phyloP scores from a whole-genome alignment of 176 grass and related monocot genomes.

The Carex kokanica region DNA sequence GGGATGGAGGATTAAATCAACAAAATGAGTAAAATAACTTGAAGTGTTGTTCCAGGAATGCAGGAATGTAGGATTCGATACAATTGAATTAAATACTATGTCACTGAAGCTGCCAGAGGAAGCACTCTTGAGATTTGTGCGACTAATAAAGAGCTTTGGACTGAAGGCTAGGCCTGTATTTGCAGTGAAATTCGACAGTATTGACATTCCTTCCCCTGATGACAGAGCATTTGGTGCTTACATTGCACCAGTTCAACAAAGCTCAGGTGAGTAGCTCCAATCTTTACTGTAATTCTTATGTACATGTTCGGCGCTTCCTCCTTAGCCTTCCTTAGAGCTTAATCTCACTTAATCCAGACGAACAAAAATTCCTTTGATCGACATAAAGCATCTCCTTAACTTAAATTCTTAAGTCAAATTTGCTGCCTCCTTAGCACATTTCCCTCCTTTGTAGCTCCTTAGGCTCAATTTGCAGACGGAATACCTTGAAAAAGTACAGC shows the following conservation, averaged over 20 bases:
- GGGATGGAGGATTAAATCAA: background rate
- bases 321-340: too few relatives aligned
- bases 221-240: constrained; percentile 82
- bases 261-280: constrained; percentile 38
- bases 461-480: too few relatives aligned
- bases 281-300: background rate
- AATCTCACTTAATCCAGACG: too few relatives aligned
- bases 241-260: constrained; percentile 49
- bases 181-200: constrained; percentile 79
- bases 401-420: too few relatives aligned
- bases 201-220: constrained; percentile 59
- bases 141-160: constrained; percentile 54
- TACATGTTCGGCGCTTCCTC: too few relatives aligned
- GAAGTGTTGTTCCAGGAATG: constrained; percentile 52
- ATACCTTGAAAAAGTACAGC: too few relatives aligned
- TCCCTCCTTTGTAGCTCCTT: too few relatives aligned
- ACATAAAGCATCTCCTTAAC: too few relatives aligned
- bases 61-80: constrained; percentile 80
- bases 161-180: constrained; percentile 64
- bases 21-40: background rate
- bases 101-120: constrained; percentile 90
- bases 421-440: too few relatives aligned
- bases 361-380: too few relatives aligned
- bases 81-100: constrained; percentile 78
- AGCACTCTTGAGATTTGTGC: constrained; percentile 66